Conservation (phyloP, 163 green algal genomes). For the Scenedesmus sp. region DNA sequence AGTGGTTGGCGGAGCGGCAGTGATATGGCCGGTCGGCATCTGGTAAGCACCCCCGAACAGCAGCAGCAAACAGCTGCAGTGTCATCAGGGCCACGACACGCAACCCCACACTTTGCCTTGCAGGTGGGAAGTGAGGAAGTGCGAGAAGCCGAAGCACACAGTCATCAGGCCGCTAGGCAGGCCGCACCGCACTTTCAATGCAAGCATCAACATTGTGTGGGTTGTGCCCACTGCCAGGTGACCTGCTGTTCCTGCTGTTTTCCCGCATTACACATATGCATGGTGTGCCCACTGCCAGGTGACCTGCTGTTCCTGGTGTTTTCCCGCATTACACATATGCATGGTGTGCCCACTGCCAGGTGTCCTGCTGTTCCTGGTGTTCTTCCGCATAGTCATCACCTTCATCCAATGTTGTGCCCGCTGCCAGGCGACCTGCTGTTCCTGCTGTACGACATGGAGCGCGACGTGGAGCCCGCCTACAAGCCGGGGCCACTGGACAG, state of each 20-base stretch:
- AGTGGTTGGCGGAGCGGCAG: slow-evolving; percentile 19
- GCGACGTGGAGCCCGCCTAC: slow-evolving; percentile 64
- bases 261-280: no score
- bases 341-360: no score
- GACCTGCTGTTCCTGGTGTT: no score
- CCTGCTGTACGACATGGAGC: slow-evolving; percentile 79
- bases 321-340: no score
- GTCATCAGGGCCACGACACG: background rate
- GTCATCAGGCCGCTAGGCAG: slow-evolving; percentile 50
- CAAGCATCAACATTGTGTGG: no score
- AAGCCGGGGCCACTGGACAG: slow-evolving; percentile 62
- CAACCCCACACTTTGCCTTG: background rate
- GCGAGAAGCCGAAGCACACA: slow-evolving; percentile 51
- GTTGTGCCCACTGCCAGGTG: no score
- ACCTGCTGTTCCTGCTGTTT: no score
- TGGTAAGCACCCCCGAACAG: slow-evolving; percentile 9
- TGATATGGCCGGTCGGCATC: slow-evolving; percentile 48
- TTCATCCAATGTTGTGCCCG: no score
- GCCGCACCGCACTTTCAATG: no score
- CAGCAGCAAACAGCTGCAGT: background rate
- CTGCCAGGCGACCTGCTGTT: slow-evolving; percentile 80
- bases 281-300: no score
- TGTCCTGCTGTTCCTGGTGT: no score
- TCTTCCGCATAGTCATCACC: no score
- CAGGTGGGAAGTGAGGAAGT: slow-evolving; percentile 50